These are phyloP conservation scores for Epichloe baconii DNA, from an alignment of 2,329 filamentous ascomycete species.

Conservation along the genomic window DNA sequence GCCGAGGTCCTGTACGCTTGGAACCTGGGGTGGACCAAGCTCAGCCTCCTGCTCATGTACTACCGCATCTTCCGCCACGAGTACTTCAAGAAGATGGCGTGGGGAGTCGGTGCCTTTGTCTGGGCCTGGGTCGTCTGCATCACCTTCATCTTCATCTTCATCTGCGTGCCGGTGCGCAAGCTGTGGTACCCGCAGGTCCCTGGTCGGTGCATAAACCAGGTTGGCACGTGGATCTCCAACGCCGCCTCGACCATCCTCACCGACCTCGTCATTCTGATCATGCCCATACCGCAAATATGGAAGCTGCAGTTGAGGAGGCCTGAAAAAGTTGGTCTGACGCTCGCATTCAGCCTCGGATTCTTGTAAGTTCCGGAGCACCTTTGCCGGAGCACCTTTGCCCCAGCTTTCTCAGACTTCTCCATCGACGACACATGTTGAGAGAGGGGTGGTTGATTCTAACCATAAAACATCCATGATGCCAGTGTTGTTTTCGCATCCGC, in stretches of 20 bases:
- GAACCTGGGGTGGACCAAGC: conserved; percentile 36
- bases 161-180: conserved; percentile 36
- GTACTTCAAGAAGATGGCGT: conserved; percentile 28
- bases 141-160: conserved; percentile 37
- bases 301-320: conserved; percentile 25
- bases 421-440: background rate
- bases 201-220: conserved; percentile 34
- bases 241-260: conserved; percentile 33
- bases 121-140: conserved; percentile 34
- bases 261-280: conserved; percentile 30
- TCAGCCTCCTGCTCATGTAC: conserved; percentile 38
- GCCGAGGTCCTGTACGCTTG: conserved; percentile 35
- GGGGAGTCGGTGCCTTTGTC: conserved; percentile 27
- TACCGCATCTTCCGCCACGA: conserved; percentile 35
- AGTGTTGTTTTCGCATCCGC: conserved; percentile 34
- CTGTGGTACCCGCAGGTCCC: conserved; percentile 32
- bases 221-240: conserved; percentile 37
- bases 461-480: background rate
- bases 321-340: conserved; percentile 30
- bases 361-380: conserved; percentile 21
- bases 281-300: conserved; percentile 34
- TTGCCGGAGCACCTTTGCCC: too few species aligned
- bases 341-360: conserved; percentile 31
- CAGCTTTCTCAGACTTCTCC: background rate
- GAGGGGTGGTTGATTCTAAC: background rate